Percentiles rank a stretch among this genome's conserved stretches.
Conservation (phyloP, 192 early-diverging fungal species). For the Kickxella alabastrina region DNA sequence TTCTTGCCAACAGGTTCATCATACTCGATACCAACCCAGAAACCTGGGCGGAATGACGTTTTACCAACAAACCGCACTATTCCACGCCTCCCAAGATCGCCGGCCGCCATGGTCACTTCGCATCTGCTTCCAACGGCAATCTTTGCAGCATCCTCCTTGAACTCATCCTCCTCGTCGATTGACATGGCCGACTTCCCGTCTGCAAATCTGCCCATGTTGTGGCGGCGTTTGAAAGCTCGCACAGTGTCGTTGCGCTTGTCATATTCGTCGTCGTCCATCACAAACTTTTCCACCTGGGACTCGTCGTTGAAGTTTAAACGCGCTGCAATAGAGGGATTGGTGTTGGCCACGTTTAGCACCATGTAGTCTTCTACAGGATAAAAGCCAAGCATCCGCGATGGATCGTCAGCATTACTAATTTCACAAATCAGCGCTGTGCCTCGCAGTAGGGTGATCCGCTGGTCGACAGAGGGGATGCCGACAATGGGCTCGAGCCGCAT, state of each 20-base stretch:
- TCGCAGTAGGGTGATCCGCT: conserved; percentile 61
- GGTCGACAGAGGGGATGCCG: conserved; percentile 70
- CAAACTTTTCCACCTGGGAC: conserved; percentile 90
- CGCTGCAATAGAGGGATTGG: conserved; percentile 1
- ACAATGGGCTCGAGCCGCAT: conserved; percentile 87
- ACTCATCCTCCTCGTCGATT: conserved; percentile 68
- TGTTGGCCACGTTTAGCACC: conserved; percentile 59
- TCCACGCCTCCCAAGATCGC: conserved; percentile 54
- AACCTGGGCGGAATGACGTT: conserved; percentile 76
- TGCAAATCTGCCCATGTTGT: conserved; percentile 84
- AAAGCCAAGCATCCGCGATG: conserved; percentile 72
- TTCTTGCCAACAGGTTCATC: conserved; percentile 97
- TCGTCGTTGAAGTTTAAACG: conserved; percentile 80
- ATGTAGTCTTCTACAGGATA: conserved; percentile 84
- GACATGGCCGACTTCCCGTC: conserved; percentile 79
- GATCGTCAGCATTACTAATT: conserved; percentile 48
- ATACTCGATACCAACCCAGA: conserved; percentile 92
- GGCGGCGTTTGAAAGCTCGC: conserved; percentile 80
- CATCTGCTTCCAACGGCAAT: conserved; percentile 82
- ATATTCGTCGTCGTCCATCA: conserved; percentile 86
- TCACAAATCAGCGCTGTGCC: conserved; percentile 51
- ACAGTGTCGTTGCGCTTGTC: conserved; percentile 77
- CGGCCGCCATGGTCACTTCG: conserved; percentile 64
- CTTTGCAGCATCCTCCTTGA: conserved; percentile 58
- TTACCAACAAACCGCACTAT: conserved; percentile 72